Conservation (phyloP, 1,139 yeast genomes). For the Candida anutae region DNA sequence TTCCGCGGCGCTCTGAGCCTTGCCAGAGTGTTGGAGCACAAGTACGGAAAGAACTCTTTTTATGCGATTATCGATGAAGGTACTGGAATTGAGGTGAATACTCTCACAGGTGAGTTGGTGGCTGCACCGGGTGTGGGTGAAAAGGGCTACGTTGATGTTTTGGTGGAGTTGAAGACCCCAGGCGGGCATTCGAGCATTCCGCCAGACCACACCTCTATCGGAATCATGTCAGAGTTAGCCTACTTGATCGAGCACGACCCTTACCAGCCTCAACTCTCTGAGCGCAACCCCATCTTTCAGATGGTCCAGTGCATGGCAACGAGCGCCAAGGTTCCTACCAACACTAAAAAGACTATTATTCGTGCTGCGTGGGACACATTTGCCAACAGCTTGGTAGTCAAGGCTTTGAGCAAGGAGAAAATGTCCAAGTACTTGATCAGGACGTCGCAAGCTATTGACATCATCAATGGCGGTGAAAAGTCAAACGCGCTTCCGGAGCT, state of each 20-base stretch:
- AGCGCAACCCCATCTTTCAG: constrained; percentile 42
- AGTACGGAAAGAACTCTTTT: constrained; percentile 49
- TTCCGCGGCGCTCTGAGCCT: constrained; percentile 45
- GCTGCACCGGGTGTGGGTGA: constrained; percentile 50
- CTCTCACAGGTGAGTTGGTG: constrained; percentile 22
- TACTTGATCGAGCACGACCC: constrained; percentile 43
- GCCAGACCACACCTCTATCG: constrained; percentile 67
- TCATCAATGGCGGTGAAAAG: constrained; percentile 28
- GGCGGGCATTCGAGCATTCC: constrained; percentile 78
- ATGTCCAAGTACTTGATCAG: constrained; percentile 17
- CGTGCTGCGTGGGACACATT: constrained; percentile 16
- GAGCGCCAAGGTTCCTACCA: constrained; percentile 7
- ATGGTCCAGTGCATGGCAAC: constrained; percentile 44
- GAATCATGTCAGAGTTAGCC: constrained; percentile 52
- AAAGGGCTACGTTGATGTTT: constrained; percentile 53
- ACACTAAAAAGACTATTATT: constrained; percentile 16
- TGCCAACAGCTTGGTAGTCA: constrained; percentile 18
- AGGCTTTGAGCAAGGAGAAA: constrained; percentile 8
- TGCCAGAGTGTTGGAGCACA: constrained; percentile 32
- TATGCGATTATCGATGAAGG: constrained; percentile 65
- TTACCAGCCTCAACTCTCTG: constrained; percentile 34
- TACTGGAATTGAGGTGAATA: constrained; percentile 24
- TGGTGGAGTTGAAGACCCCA: constrained; percentile 42
- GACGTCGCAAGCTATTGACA: constrained; percentile 29
- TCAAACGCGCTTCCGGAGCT: constrained; percentile 34